Conservation (phyloP, 805 yeast genomes). For the Cyberlindnera euphorbiae region DNA sequence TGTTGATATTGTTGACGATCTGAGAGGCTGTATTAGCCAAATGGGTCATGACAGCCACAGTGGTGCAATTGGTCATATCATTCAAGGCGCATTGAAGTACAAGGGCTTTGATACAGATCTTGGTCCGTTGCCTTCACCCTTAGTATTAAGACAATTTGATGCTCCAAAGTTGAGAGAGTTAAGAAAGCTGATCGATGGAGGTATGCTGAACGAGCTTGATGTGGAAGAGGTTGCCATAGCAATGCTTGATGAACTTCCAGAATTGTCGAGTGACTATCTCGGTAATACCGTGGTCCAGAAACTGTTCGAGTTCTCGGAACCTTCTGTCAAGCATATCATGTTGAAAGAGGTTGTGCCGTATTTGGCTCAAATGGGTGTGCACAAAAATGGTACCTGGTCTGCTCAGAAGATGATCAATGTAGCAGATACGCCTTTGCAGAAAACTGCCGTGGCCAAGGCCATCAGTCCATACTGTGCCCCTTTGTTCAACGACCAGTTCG, state of each 20-base stretch:
- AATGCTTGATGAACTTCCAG: constrained; percentile 86
- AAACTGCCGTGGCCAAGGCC: constrained; percentile 59
- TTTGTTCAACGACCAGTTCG: constrained; percentile 90
- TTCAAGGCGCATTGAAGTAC: constrained; percentile 40
- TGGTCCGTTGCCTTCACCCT: constrained; percentile 76
- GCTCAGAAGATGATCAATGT: constrained; percentile 90
- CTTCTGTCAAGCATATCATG: constrained; percentile 74
- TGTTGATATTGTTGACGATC: constrained; percentile 25
- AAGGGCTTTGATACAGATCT: constrained; percentile 47
- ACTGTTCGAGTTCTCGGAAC: constrained; percentile 67
- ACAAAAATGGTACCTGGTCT: constrained; percentile 99
- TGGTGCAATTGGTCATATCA: constrained; percentile 36
- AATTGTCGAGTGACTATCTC: constrained; percentile 83
- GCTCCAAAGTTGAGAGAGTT: constrained; percentile 85
- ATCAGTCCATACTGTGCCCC: constrained; percentile 80
- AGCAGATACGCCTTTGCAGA: constrained; percentile 58
- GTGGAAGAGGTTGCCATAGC: constrained; percentile 78
- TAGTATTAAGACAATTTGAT: constrained; percentile 67
- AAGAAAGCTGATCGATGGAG: constrained; percentile 65
- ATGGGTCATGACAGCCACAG: constrained; percentile 30
- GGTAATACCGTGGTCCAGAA: constrained; percentile 97
- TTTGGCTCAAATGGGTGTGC: constrained; percentile 88
- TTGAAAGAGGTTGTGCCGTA: constrained; percentile 71
- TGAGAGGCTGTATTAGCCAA: constrained; percentile 26
- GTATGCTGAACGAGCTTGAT: constrained; percentile 49